phyloP scores from a whole-genome alignment of 2,329 filamentous ascomycete genomes.

The Diaporthe aspalathi region DNA sequence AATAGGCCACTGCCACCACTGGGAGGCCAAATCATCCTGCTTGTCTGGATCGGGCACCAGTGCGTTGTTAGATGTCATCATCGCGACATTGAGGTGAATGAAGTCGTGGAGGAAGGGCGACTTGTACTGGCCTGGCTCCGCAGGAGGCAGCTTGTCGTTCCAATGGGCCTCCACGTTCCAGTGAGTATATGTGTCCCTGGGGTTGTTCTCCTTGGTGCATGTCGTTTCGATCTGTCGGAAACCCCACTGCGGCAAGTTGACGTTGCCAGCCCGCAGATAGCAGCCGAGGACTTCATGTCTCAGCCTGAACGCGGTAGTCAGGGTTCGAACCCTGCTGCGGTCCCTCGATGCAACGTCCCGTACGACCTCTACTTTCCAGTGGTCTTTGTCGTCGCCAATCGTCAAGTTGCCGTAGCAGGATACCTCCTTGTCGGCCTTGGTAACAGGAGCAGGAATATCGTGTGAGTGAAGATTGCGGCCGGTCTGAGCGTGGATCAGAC shows the following conservation, averaged over 20 bases:
- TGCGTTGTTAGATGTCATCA: slow-evolving; percentile 99
- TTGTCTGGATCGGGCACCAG: slow-evolving; percentile 98
- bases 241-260: slow-evolving; percentile 97
- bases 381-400: slow-evolving; percentile 95
- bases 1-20: slow-evolving; percentile 99
- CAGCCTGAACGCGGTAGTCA: slow-evolving; percentile 93
- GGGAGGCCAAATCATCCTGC: slow-evolving; percentile 95
- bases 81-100: slow-evolving; percentile 96
- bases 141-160: slow-evolving; percentile 91
- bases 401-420: slow-evolving; percentile 97
- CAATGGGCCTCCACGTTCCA: slow-evolving; percentile 98
- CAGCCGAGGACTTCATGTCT: slow-evolving; percentile 86
- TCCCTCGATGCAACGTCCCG: slow-evolving; percentile 89
- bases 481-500: slow-evolving; percentile 93
- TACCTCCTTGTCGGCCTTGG: slow-evolving; percentile 91
- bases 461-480: slow-evolving; percentile 98
- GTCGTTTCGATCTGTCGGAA: slow-evolving; percentile 99
- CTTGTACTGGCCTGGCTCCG: slow-evolving; percentile 91
- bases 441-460: slow-evolving; percentile 86
- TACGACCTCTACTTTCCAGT: slow-evolving; percentile 95
- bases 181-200: slow-evolving; percentile 93
- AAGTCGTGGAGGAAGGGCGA: slow-evolving; percentile 98
- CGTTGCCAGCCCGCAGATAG: slow-evolving; percentile 94
- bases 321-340: slow-evolving; percentile 84
- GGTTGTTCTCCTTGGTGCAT: slow-evolving; percentile 92